These are phyloP conservation scores for Metarhizium guizhouense DNA, from an alignment of 2,329 filamentous ascomycete species.

Conservation along the genomic window DNA sequence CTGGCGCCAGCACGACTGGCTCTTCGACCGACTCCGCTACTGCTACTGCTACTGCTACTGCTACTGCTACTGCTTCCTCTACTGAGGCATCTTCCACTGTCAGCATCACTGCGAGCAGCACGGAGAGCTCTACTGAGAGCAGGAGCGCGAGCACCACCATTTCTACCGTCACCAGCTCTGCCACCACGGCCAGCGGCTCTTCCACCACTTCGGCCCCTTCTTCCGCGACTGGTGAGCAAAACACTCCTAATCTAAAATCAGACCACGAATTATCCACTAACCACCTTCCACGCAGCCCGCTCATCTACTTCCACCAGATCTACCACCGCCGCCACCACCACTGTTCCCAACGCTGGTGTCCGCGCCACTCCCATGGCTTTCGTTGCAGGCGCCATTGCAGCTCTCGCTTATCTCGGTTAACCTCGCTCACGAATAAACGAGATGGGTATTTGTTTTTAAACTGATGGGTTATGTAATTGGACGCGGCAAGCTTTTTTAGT, in stretches of 20 bases:
- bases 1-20: neutral
- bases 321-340: conserved; percentile 5
- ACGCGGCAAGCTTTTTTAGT: neutral
- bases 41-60: neutral
- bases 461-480: neutral
- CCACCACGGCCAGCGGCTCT: neutral
- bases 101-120: neutral
- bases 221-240: neutral
- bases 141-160: neutral
- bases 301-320: conserved; percentile 19
- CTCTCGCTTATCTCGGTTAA: conserved; percentile 25
- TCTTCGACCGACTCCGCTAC: no score
- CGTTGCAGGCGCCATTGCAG: conserved; percentile 23
- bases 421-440: neutral
- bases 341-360: conserved; percentile 9
- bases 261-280: neutral
- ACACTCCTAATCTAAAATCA: neutral
- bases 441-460: neutral
- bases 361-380: conserved; percentile 23
- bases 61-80: neutral
- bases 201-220: neutral
- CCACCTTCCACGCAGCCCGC: neutral
- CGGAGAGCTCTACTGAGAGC: neutral
- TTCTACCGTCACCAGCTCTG: neutral
- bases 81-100: no score